Evolutionary conservation across 345 rosid species (phyloP).

Genomic region (Rhodamnia rubescens): DNA sequence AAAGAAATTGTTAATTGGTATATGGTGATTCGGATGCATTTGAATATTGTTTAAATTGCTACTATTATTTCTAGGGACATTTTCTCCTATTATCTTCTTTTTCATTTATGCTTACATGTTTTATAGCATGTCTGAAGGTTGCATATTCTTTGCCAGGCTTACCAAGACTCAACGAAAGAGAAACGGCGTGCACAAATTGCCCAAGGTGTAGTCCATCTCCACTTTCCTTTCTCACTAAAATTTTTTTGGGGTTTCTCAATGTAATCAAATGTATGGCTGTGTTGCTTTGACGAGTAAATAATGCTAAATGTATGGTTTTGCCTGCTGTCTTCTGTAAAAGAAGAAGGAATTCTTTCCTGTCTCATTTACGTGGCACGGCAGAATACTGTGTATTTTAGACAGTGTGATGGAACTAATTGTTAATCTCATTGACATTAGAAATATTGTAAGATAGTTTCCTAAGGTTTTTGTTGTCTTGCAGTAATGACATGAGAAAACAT

Average conservation of each 20-base stretch:
- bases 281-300: not conserved
- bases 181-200: slow-evolving; percentile 89
- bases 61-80: not conserved
- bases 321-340: not conserved
- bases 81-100: slow-evolving; percentile 1
- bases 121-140: slow-evolving; percentile 5
- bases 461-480: not conserved
- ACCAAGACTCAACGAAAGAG: slow-evolving; percentile 91
- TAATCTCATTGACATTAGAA: not conserved
- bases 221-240: not conserved
- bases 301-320: not conserved
- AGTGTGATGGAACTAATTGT: not conserved
- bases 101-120: not conserved
- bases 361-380: not conserved
- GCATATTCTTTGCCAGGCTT: slow-evolving; percentile 44
- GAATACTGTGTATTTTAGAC: not conserved
- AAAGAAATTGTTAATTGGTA: not conserved
- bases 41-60: not conserved
- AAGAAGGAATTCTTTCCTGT: not conserved
- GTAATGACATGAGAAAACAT: not conserved
- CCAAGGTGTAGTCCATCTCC: slow-evolving; percentile 42
- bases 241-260: not conserved
- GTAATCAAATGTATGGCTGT: not conserved
- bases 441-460: not conserved
- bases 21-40: not conserved